A percentile compares a stretch with the other conserved stretches of the same genome.
phyloP scores from a whole-genome alignment of 2,329 filamentous ascomycete genomes.

The Penicillium sp. region DNA sequence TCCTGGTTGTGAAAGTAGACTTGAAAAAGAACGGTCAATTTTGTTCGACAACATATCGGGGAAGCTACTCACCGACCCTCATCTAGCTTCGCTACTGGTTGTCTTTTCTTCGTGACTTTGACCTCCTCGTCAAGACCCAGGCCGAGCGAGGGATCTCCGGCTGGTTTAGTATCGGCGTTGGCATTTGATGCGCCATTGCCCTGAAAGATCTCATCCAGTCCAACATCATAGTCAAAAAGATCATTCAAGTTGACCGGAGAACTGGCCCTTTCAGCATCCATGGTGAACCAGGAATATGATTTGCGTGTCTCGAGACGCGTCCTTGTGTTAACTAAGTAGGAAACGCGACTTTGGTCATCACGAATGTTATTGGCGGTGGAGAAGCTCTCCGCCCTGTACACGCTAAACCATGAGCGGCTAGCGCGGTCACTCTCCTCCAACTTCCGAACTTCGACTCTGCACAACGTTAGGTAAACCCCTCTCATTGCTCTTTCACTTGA shows the following conservation, averaged over 20 bases:
- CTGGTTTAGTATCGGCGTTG: slow-evolving; percentile 19
- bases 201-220: slow-evolving; percentile 48
- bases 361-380: slow-evolving; percentile 12
- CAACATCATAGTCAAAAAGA: slow-evolving; percentile 72
- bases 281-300: background rate
- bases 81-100: slow-evolving; percentile 80
- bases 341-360: slow-evolving; percentile 18
- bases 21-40: slow-evolving; percentile 30
- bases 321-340: background rate
- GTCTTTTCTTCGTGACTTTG: slow-evolving; percentile 69
- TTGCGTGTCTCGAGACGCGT: slow-evolving; percentile 9
- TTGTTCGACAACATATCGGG: background rate
- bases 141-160: slow-evolving; percentile 46
- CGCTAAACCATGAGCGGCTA: slow-evolving; percentile 19
- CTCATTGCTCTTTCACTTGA: slow-evolving; percentile 2
- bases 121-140: slow-evolving; percentile 85
- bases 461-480: slow-evolving; percentile 18
- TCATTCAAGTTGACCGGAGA: slow-evolving; percentile 56
- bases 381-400: slow-evolving; percentile 10
- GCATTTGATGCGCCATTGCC: slow-evolving; percentile 26
- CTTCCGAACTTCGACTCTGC: slow-evolving; percentile 28
- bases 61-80: slow-evolving; percentile 58
- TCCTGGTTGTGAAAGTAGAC: slow-evolving; percentile 75
- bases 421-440: slow-evolving; percentile 24
- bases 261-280: slow-evolving; percentile 13